Evolutionary conservation across 2,329 filamentous ascomycete species (phyloP).

Genomic region (Alternaria infectoria): DNA sequence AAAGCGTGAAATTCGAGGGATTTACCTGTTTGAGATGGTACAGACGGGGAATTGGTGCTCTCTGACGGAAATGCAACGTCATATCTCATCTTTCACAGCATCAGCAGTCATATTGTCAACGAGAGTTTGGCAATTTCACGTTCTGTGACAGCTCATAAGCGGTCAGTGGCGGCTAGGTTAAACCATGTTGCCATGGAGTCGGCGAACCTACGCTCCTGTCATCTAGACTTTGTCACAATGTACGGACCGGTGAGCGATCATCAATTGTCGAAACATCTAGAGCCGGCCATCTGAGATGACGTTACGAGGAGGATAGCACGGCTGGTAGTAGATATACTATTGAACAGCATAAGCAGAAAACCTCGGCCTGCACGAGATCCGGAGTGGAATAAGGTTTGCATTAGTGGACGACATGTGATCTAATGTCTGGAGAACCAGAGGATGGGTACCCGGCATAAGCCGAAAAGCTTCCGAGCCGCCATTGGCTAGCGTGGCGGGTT

Average conservation of each 20-base stretch:
- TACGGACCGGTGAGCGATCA: neutral
- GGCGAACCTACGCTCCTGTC: neutral
- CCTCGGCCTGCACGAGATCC: neutral
- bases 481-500: neutral
- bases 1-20: neutral
- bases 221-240: neutral
- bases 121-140: neutral
- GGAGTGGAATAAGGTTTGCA: slow-evolving; percentile 6
- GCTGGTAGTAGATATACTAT: neutral
- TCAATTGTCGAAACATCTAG: neutral
- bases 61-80: neutral
- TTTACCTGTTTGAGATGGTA: neutral
- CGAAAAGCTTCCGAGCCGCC: slow-evolving; percentile 4
- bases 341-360: neutral
- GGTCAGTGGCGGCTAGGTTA: neutral
- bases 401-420: slow-evolving; percentile 1
- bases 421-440: neutral
- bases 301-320: neutral
- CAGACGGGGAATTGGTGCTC: neutral
- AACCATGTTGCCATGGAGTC: neutral
- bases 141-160: neutral
- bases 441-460: neutral
- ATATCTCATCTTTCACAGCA: neutral
- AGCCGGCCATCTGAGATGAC: neutral
- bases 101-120: neutral